Evolutionary conservation across 371 early-diverging fungal genomes (phyloP).

Genomic region (Mucor indicus): DNA sequence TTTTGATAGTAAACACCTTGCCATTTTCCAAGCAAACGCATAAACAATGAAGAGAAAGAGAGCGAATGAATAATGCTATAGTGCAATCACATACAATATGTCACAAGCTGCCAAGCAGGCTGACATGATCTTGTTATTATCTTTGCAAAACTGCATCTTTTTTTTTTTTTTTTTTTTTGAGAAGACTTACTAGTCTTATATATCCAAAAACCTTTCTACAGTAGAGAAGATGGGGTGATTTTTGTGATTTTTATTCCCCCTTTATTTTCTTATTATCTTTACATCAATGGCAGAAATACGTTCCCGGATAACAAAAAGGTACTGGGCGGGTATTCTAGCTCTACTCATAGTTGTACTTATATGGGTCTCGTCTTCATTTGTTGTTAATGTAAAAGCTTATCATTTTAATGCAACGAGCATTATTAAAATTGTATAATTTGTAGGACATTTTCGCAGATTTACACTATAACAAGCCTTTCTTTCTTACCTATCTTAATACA

Average conservation of each 20-base stretch:
- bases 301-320: slow-evolving; percentile 7
- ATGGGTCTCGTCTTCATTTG: slow-evolving; percentile 79
- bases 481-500: slow-evolving; percentile 76
- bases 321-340: slow-evolving; percentile 51
- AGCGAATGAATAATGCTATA: no score
- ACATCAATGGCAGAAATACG: neutral
- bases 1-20: no score
- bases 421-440: neutral
- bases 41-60: no score
- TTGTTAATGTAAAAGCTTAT: slow-evolving; percentile 69
- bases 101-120: no score
- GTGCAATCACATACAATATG: no score
- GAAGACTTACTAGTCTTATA: neutral
- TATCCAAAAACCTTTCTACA: neutral
- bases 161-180: no score
- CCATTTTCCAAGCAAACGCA: no score
- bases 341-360: slow-evolving; percentile 70
- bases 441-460: slow-evolving; percentile 66
- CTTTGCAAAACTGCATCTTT: neutral
- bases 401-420: neutral
- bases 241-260: neutral
- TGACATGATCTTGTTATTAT: no score
- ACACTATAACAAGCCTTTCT: slow-evolving; percentile 70
- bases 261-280: neutral
- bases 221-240: no score